Conservation (phyloP, 345 rosid genomes). For the Ceriops zippeliana region DNA sequence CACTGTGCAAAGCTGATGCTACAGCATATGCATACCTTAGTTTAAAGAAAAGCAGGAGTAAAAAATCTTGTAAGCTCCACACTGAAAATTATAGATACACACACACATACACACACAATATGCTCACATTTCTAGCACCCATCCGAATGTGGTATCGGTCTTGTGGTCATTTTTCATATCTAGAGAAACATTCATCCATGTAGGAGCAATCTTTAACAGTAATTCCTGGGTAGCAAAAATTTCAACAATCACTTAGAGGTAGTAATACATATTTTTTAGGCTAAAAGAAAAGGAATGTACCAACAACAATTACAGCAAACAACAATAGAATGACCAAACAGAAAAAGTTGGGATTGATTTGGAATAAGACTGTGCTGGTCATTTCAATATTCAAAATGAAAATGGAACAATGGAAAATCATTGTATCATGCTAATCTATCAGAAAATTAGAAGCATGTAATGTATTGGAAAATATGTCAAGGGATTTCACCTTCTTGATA, state of each 20-base stretch:
- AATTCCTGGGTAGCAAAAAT: slow-evolving; percentile 16
- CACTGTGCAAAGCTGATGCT: slow-evolving; percentile 91
- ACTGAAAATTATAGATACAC: background rate
- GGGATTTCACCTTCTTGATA: slow-evolving; percentile 50
- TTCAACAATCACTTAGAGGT: background rate
- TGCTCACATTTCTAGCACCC: slow-evolving; percentile 97
- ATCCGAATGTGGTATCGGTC: slow-evolving; percentile 86
- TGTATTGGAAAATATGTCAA: background rate
- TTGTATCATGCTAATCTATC: no score
- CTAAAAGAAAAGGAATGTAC: no score
- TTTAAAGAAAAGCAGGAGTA: slow-evolving; percentile 4
- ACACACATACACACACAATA: background rate
- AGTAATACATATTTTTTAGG: no score
- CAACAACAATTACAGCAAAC: no score
- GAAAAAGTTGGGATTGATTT: no score
- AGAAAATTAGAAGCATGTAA: background rate
- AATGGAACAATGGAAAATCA: no score
- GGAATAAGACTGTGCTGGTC: no score
- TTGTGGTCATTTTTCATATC: slow-evolving; percentile 85
- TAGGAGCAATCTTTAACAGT: slow-evolving; percentile 84
- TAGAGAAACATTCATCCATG: slow-evolving; percentile 96
- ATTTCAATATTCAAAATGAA: no score
- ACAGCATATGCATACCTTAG: slow-evolving; percentile 95
- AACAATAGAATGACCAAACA: no score
- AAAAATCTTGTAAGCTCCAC: background rate